Percentiles rank a stretch among this genome's conserved stretches.
These are phyloP conservation scores for Xylaria digitata DNA, from an alignment of 2,329 filamentous ascomycete genomes.

Conservation along the genomic window DNA sequence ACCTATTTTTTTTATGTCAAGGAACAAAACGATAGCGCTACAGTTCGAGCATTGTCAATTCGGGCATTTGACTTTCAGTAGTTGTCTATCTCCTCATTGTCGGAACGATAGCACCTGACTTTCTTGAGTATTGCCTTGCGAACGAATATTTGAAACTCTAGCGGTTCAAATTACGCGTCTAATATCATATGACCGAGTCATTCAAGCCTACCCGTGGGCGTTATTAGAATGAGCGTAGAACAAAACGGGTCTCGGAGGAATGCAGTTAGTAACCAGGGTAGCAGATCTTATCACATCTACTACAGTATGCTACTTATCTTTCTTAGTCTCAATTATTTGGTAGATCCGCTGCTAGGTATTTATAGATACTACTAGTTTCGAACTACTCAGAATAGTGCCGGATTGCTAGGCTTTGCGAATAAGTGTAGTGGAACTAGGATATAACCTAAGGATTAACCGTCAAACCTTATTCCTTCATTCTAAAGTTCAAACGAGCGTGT, in stretches of 20 bases:
- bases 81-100: too few species aligned
- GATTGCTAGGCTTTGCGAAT: not conserved
- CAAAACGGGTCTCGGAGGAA: not conserved
- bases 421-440: not conserved
- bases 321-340: not conserved
- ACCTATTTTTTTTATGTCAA: too few species aligned
- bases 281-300: constrained; percentile 7
- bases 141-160: not conserved
- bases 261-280: not conserved
- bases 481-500: not conserved
- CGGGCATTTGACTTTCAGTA: too few species aligned
- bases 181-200: constrained; percentile 22
- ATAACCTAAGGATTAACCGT: not conserved
- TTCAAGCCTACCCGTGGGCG: constrained; percentile 9
- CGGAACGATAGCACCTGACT: too few species aligned
- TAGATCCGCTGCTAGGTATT: constrained; percentile 7
- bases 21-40: too few species aligned
- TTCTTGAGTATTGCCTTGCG: not conserved
- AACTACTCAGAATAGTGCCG: not conserved
- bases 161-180: constrained; percentile 1
- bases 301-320: not conserved
- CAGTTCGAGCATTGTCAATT: too few species aligned
- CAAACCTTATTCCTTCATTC: constrained; percentile 23
- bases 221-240: constrained; percentile 6
- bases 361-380: not conserved